Base-by-base conservation (phyloP, 306 rosid species). In the Casuarina equisetifolia region DNA sequence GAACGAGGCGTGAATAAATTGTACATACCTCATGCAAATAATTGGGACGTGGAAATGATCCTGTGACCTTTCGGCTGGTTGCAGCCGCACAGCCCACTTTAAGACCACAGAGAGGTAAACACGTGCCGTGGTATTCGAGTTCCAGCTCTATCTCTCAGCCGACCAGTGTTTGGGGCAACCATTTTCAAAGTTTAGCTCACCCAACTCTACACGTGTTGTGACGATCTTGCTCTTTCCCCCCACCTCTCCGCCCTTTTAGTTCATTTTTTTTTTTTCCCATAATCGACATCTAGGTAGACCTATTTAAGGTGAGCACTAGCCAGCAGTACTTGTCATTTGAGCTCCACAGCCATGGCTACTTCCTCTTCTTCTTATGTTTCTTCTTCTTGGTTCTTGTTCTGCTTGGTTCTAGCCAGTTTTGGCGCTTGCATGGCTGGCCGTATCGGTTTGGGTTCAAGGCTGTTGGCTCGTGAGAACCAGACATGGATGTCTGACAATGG, bases 101-200 rank as follows among this genome's bases (percentile, higher is more conserved):
- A 78, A 70, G 25, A 20, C 83, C 86, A 74, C 46, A 76, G 4
- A 70, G 38, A 40, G 61, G 63, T 77, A 39, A 78, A 68, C 78
- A 79, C 88, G 86, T 84, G 70, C 52, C 70, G 77, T 69, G 70
- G 10, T 59, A 70, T 79, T 74, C 66, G 40, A 73, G 10, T 55
- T 25, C 64, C 64, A 58, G 8, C 46, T 69, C 80, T 66, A 69
- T 49, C 76, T 48, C 80, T 67, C 81, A 42, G 85, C 96, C 95
- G 90, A 80, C 97, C 93, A 85, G n/a, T 81, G 64, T 83, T 80
- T 40, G 39, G 48, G 51, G 16, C 80, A 45, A 51, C 42, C 19
- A 35, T 89, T 90, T 88, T 92, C 97, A 88, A 94, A 66, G 38
- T 71, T 71, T 91, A 88, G 98, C 78, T 94, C 96, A 91, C 87